Base-by-base conservation (phyloP, 257 asterid species). In the Prunella vulgaris region DNA sequence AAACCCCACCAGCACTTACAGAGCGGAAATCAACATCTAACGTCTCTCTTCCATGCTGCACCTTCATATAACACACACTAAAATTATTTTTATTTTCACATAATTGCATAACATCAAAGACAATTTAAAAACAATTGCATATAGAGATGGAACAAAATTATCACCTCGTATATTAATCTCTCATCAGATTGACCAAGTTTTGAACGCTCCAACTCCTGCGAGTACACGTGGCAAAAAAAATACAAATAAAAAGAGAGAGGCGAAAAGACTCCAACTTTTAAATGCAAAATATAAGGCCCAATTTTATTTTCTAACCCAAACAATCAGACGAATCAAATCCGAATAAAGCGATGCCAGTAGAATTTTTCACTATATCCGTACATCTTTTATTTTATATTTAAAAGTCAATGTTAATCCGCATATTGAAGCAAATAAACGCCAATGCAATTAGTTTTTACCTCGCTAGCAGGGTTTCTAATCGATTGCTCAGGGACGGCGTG, bases 121-220 rank as follows among this genome's bases (percentile, higher is more conserved):
- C n/a, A 10, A 46, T 9, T 15, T 42, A 10, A n/a, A 44, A 46
- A 46, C 21, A n/a, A 67, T 51, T 28, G 53, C 49, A 46, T 1
- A 22, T 17, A 14, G 18, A 3, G 51, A 42, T 42, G 14, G 24
- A 76, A 73, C 62, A 69, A 68, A 21, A 28, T 35, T 35, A 30
- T 67, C 80, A 88, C 96, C 96, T 91, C 97, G 62, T 83, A 87
- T 74, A 88, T 84, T 79, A 89, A 65, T 74, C 96, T 85, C 89
- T 87, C 96, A n/a, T 89, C 95, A 17, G 95, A 81, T 48, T 87
- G 93, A 62, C 86, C 89, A 51, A 81, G 77, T 64, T 81, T 84
- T 3, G 91, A 85, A 73, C 86, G 87, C 63, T 82, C 95, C 78
- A 80, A 58, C 70, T 77, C 92, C 97, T 87, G 75, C 58, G 66